A percentile compares a stretch with the other conserved stretches of the same genome.
Evolutionary conservation across 1,284 basidiomycete species (phyloP).

Genomic region (Pseudozyma sp.): DNA sequence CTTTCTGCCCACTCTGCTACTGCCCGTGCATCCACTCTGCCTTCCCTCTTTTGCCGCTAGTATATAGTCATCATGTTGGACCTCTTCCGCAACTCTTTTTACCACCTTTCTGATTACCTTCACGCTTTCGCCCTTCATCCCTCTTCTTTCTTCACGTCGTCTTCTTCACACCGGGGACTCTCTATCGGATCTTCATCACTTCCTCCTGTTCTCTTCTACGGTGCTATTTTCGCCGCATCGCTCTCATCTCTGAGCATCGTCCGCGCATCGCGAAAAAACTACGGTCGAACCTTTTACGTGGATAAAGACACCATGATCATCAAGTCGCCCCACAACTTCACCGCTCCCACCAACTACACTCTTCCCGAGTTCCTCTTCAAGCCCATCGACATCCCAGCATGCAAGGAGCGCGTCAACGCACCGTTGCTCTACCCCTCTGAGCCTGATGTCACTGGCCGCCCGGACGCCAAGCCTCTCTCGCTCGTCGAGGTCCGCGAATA

Average conservation of each 20-base stretch:
- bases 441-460: slow-evolving; percentile 30
- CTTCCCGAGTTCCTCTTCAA: slow-evolving; percentile 59
- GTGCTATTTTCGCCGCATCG: slow-evolving; percentile 22
- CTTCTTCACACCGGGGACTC: slow-evolving; percentile 12
- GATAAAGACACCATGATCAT: slow-evolving; percentile 52
- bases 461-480: slow-evolving; percentile 46
- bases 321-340: slow-evolving; percentile 47
- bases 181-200: background rate
- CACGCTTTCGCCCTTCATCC: slow-evolving; percentile 14
- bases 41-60: background rate
- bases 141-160: slow-evolving; percentile 1
- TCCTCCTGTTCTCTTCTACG: slow-evolving; percentile 25
- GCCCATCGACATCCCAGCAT: slow-evolving; percentile 40
- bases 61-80: slow-evolving; percentile 37
- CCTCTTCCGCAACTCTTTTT: slow-evolving; percentile 18
- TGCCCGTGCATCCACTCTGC: background rate
- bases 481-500: slow-evolving; percentile 49
- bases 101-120: slow-evolving; percentile 27
- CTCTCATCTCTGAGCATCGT: slow-evolving; percentile 17
- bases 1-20: background rate
- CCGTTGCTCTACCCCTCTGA: slow-evolving; percentile 54
- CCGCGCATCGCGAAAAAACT: slow-evolving; percentile 18
- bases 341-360: slow-evolving; percentile 44
- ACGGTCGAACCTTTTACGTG: slow-evolving; percentile 30
- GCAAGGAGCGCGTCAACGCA: slow-evolving; percentile 30